Evolutionary conservation across 2,329 filamentous ascomycete species (phyloP).

Genomic region (Monosporascus sp.): DNA sequence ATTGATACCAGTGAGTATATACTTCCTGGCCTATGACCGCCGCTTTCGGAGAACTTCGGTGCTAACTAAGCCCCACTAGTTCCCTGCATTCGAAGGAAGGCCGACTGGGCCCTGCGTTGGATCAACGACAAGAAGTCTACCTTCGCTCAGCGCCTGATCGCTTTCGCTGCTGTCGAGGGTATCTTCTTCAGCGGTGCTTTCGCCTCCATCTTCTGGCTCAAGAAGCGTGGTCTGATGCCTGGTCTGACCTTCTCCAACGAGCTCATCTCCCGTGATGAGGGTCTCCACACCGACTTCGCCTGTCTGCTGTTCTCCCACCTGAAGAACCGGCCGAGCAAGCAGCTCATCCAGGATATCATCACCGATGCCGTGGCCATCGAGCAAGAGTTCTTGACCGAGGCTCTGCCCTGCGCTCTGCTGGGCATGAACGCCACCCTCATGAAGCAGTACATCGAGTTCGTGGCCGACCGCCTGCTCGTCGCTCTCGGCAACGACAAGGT

Average conservation of each 20-base stretch:
- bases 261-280: slow-evolving; percentile 98
- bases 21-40: slow-evolving; percentile 1
- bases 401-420: slow-evolving; percentile 84
- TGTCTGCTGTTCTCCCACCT: slow-evolving; percentile 97
- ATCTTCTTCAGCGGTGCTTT: slow-evolving; percentile 99
- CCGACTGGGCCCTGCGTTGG: slow-evolving; percentile 95
- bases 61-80: slow-evolving; percentile 44
- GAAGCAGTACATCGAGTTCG: slow-evolving; percentile 99
- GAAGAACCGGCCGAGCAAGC: slow-evolving; percentile 79
- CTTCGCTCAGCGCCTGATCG: slow-evolving; percentile 91
- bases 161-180: slow-evolving; percentile 95
- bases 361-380: slow-evolving; percentile 90
- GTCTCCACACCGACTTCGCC: slow-evolving; percentile 98
- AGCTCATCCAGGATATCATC: slow-evolving; percentile 82
- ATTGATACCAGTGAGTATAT: slow-evolving; percentile 82
- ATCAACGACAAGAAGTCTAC: slow-evolving; percentile 90
- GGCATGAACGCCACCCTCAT: slow-evolving; percentile 97
- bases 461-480: slow-evolving; percentile 89
- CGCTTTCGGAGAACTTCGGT: neutral
- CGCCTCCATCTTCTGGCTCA: slow-evolving; percentile 99
- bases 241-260: slow-evolving; percentile 99
- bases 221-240: slow-evolving; percentile 99
- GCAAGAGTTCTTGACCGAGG: slow-evolving; percentile 96
- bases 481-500: slow-evolving; percentile 91
- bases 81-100: slow-evolving; percentile 97